Evolutionary conservation across 169 alveolate genomes (phyloP), one percentile per base, ranked within the genome.

Genomic region (Eimeria tenella): DNA sequence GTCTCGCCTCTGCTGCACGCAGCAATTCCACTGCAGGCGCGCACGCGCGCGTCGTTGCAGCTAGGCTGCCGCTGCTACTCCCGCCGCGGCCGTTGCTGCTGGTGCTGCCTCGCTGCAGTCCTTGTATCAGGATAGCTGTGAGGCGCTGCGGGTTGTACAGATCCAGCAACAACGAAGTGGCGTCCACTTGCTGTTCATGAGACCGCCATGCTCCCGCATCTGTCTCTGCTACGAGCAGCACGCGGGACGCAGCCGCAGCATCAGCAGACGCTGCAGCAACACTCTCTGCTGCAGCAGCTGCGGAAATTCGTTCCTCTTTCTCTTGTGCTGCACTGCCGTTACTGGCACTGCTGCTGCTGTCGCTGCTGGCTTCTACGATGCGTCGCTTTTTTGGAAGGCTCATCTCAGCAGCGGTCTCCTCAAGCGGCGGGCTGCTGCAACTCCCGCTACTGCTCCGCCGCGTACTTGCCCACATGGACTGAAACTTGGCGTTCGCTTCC

Each of bases 41-140:
- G 53, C 82, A 71, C 7, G 82, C 82, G 55, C 82, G 82, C 4
- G 82, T 50, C 17, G 82, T 6, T n/a, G 23, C 82, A 25, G 19
- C 82, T 10, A 25, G 17, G 55, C 82, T 71, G 73, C 73, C 9
- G 21, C 73, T 63, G 73, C 73, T 15, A 4, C 81, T 71, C 31
- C 73, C 9, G 21, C 73, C 21, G 73, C 73, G 10, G 21, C 73
- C 21, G 73, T 25, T 63, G 73, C 73, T 63, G 73, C 73, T 63
- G 73, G 0, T 63, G 82, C 82, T 71, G 82, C 82, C 23, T 21
- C 82, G 82, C 53, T 71, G 82, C 82, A 71, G 82, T 13, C 82
- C 82, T 3, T 71, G 53, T 23, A 71, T 15, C 15, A 71, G 49
- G 23, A 71, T 10, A 25, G 82, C 17, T 10, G 82, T 71, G 13